Percentiles rank a stretch among this genome's conserved stretches.
phyloP scores from a whole-genome alignment of 1,284 basidiomycete species.

The Ganoderma boninense region DNA sequence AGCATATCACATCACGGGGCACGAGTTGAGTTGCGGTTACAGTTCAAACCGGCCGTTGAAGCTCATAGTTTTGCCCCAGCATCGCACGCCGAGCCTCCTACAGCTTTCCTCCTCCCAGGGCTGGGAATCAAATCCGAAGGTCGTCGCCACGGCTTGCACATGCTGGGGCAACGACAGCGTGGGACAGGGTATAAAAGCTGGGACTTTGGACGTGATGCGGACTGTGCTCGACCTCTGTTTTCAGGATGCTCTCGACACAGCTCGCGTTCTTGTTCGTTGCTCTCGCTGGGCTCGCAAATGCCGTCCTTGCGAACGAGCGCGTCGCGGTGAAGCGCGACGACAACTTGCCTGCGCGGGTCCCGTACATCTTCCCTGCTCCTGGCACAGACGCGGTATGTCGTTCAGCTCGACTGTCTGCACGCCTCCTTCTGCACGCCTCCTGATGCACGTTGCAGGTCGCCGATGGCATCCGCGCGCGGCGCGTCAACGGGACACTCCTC shows the following conservation, averaged over 20 bases:
- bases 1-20: too few relatives aligned
- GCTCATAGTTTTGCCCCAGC: neutral
- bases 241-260: slow-evolving; percentile 6
- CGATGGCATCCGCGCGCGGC: slow-evolving; percentile 33
- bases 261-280: slow-evolving; percentile 6
- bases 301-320: neutral
- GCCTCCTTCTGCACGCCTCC: too few relatives aligned
- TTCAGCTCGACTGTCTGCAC: neutral
- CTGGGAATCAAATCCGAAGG: neutral
- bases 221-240: neutral
- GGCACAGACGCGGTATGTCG: slow-evolving; percentile 34
- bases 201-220: neutral
- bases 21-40: too few relatives aligned
- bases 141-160: neutral
- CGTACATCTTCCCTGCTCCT: slow-evolving; percentile 38
- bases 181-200: neutral
- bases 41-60: neutral
- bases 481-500: slow-evolving; percentile 31
- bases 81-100: neutral
- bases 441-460: slow-evolving; percentile 27
- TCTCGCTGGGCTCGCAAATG: slow-evolving; percentile 2
- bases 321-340: slow-evolving; percentile 26
- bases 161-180: neutral
- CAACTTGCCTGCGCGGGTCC: slow-evolving; percentile 37
- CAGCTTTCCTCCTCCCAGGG: neutral